Evolutionary conservation across 1,284 basidiomycete species (phyloP).

Genomic region (Boletus smithii): DNA sequence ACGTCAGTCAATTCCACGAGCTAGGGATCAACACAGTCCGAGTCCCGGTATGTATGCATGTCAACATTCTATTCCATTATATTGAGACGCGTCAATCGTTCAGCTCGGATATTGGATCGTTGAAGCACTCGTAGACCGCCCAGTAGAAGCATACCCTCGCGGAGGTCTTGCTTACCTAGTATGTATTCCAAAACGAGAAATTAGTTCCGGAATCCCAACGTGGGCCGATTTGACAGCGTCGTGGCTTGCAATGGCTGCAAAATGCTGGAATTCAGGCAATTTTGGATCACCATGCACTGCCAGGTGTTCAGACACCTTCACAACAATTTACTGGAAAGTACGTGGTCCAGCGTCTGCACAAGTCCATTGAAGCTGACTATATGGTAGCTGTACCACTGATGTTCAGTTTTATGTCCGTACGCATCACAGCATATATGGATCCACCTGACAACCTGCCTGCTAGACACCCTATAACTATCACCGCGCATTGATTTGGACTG

Average conservation of each 20-base stretch:
- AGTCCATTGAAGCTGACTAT: slow-evolving; percentile 7
- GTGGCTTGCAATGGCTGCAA: slow-evolving; percentile 56
- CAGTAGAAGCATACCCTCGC: slow-evolving; percentile 59
- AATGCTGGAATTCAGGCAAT: slow-evolving; percentile 63
- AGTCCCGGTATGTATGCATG: slow-evolving; percentile 52
- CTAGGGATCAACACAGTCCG: slow-evolving; percentile 71
- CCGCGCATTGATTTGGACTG: slow-evolving; percentile 72
- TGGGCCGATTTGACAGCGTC: slow-evolving; percentile 40
- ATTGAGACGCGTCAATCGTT: background rate
- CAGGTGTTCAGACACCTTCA: slow-evolving; percentile 58
- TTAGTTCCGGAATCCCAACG: background rate
- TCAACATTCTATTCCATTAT: background rate
- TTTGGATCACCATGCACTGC: slow-evolving; percentile 74
- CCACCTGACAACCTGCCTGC: slow-evolving; percentile 2
- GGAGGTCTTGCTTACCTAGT: slow-evolving; percentile 68
- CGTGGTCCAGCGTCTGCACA: slow-evolving; percentile 17
- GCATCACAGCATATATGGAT: background rate
- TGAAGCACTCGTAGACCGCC: slow-evolving; percentile 62
- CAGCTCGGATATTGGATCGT: slow-evolving; percentile 81
- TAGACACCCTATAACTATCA: slow-evolving; percentile 69
- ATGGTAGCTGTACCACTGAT: slow-evolving; percentile 55
- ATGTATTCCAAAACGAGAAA: slow-evolving; percentile 14
- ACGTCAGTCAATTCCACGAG: slow-evolving; percentile 51
- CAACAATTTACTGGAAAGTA: slow-evolving; percentile 69
- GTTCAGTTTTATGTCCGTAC: slow-evolving; percentile 65